These are phyloP conservation scores for Paracoccidioides brasiliensis DNA, from an alignment of 2,329 filamentous ascomycete genomes.

Conservation along the genomic window DNA sequence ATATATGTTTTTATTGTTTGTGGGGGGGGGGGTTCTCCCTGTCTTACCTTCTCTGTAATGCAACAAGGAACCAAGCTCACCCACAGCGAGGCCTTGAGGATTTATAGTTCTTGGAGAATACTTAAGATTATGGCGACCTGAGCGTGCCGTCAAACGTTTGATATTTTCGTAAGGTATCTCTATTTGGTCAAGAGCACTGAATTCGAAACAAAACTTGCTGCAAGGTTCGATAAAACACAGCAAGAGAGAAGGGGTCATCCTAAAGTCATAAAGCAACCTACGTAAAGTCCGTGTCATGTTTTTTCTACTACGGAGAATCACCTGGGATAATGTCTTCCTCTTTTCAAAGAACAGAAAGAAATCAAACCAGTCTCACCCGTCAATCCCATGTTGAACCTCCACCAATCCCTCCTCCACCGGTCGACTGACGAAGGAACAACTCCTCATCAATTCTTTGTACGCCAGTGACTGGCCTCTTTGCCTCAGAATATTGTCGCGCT, in stretches of 20 bases:
- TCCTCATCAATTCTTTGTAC: constrained; percentile 20
- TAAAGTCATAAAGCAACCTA: neutral
- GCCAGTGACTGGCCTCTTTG: constrained; percentile 15
- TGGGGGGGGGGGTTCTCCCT: too few relatives aligned
- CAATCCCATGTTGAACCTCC: constrained; percentile 16
- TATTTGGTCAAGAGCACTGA: neutral
- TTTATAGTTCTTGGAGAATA: too few relatives aligned
- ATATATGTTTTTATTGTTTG: too few relatives aligned
- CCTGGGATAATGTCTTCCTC: too few relatives aligned
- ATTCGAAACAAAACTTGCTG: too few relatives aligned
- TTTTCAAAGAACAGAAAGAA: constrained; percentile 5
- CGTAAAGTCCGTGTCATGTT: neutral
- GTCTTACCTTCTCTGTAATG: too few relatives aligned
- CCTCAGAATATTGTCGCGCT: constrained; percentile 13
- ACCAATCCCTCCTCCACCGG: constrained; percentile 5
- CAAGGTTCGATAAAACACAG: neutral
- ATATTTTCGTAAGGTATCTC: neutral
- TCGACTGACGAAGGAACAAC: constrained; percentile 8
- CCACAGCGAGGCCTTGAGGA: too few relatives aligned
- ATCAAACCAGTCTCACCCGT: constrained; percentile 17
- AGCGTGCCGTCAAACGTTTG: neutral
- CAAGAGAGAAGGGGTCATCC: neutral
- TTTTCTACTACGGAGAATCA: neutral
- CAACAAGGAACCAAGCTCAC: too few relatives aligned
- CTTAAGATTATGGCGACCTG: too few relatives aligned